These are phyloP conservation scores for Chaetomidium leptoderma DNA, from an alignment of 495 filamentous ascomycete species.

Conservation along the genomic window DNA sequence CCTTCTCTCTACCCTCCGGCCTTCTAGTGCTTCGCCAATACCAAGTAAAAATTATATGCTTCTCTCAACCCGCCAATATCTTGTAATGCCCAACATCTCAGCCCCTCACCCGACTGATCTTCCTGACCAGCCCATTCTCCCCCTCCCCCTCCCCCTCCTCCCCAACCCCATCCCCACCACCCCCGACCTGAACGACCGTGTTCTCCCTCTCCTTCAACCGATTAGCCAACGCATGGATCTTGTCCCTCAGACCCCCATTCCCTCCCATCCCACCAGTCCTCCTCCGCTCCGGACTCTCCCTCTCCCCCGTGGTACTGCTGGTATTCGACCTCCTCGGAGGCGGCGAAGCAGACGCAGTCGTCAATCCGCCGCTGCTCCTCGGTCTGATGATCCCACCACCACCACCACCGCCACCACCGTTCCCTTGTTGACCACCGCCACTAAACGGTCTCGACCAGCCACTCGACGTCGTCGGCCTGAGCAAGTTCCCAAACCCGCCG, in stretches of 20 bases:
- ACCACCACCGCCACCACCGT: neutral
- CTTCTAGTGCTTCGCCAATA: neutral
- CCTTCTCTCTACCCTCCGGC: slow-evolving; percentile 1
- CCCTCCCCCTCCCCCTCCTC: slow-evolving; percentile 12
- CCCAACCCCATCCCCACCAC: slow-evolving; percentile 5
- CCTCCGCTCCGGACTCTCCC: slow-evolving; percentile 20
- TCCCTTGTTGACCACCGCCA: slow-evolving; percentile 5
- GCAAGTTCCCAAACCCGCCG: slow-evolving; percentile 17
- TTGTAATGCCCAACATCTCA: neutral
- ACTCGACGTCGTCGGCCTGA: slow-evolving; percentile 29
- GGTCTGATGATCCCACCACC: slow-evolving; percentile 11
- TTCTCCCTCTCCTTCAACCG: slow-evolving; percentile 37
- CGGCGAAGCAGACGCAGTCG: neutral
- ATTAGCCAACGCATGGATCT: slow-evolving; percentile 36
- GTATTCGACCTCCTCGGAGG: neutral
- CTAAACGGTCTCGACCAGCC: slow-evolving; percentile 29
- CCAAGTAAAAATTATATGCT: neutral
- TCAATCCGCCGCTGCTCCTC: slow-evolving; percentile 21
- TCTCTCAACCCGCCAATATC: neutral
- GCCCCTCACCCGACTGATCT: slow-evolving; percentile 17
- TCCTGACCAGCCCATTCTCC: slow-evolving; percentile 18
- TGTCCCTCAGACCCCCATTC: slow-evolving; percentile 37
- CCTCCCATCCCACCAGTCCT: slow-evolving; percentile 24
- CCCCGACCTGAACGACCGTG: neutral
- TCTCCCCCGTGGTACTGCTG: neutral